Base-by-base conservation (phyloP, 1,284 basidiomycete genomes). In the Ceratobasidium theobromae region DNA sequence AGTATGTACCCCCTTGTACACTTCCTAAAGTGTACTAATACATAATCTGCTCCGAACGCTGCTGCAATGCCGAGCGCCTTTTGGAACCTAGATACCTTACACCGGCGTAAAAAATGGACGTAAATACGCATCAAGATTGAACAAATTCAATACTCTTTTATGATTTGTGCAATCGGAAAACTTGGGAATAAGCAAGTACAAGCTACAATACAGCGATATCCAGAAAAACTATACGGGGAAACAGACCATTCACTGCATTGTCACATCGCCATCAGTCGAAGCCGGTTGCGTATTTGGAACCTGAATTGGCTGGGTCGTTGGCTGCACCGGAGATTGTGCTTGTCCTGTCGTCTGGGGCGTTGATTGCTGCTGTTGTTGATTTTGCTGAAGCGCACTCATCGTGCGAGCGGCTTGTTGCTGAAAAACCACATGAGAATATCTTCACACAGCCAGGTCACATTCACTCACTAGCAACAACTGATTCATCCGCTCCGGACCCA, bases 401-500 rank as follows among this genome's bases (percentile, higher is more conserved):
- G 30, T 27, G 23, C 55, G 43, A 27, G 58, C 58, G 2, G 58
- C 58, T 35, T 62, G 58, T 62, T 62, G 58, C 58, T 62, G 25
- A 9, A 23, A 11, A 11, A 32, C 25, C n/a, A n/a, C n/a, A n/a
- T n/a, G 21, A 12, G 6, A 49, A 49, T 49, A 49, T 14, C 28
- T n/a, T n/a, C n/a, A n/a, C n/a, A n/a, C n/a, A n/a, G n/a, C n/a
- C n/a, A n/a, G n/a, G n/a, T n/a, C n/a, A n/a, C n/a, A n/a, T 16
- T n/a, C 8, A 33, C 58, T 62, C 33, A 62, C 58, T 35, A 62
- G 28, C 27, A 62, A 21, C 11, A 62, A 21, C 46, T 62, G 58
- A 41, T 62, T 62, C 48, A 62, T 30, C 25, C 52, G 58, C 46
- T 62, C 58, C 2, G 58, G 46, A 23, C 58, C 58, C 48, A 62